Evolutionary conservation across 192 early-diverging fungal species (phyloP).

Genomic region (Diversispora epigaea): DNA sequence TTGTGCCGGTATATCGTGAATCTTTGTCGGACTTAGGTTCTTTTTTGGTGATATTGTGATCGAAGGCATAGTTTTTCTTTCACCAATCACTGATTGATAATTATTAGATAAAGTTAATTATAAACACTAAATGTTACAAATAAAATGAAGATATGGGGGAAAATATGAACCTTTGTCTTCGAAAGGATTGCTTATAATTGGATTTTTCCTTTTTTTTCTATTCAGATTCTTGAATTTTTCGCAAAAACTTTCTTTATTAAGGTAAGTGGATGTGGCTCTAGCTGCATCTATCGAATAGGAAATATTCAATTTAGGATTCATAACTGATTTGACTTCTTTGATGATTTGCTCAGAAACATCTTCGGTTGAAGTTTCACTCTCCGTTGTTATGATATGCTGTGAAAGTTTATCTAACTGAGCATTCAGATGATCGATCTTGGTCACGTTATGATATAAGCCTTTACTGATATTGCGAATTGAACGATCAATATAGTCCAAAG

Average conservation of each 20-base stretch:
- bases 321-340: not conserved
- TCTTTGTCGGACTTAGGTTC: not conserved
- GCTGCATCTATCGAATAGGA: conserved; percentile 1
- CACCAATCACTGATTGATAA: not conserved
- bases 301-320: not conserved
- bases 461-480: conserved; percentile 19
- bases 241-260: not conserved
- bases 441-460: conserved; percentile 8
- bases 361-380: not conserved
- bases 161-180: not conserved
- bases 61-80: not conserved
- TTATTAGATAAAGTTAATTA: not conserved
- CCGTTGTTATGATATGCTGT: not conserved
- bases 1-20: not conserved
- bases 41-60: conserved; percentile 6
- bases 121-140: not conserved
- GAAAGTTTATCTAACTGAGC: conserved; percentile 1
- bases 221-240: not conserved
- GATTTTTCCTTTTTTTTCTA: not conserved
- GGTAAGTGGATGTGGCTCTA: not conserved
- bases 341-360: not conserved
- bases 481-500: conserved; percentile 20
- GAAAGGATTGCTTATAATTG: not conserved
- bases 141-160: no score
- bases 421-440: conserved; percentile 8